A percentile compares a stretch with the other conserved stretches of the same genome.
phyloP scores from a whole-genome alignment of 352 stramenopile genomes.

The Aphanomyces cochlioides region DNA sequence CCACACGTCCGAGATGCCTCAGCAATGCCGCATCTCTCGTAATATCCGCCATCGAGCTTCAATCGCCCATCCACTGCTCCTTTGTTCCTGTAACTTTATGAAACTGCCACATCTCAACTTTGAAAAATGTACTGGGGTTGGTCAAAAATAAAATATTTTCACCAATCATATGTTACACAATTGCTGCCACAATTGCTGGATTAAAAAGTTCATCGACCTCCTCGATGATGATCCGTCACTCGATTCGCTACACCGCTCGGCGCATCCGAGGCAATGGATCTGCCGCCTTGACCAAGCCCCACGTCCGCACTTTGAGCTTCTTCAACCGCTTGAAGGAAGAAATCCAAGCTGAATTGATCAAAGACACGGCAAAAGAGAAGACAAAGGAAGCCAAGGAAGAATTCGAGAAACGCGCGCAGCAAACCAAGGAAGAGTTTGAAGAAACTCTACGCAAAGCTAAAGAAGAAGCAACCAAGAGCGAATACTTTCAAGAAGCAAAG shows the following conservation, averaged over 20 bases:
- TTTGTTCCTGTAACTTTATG: not conserved
- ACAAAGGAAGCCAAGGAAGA: slow-evolving; percentile 36
- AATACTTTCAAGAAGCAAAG: slow-evolving; percentile 44
- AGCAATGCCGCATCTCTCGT: slow-evolving; percentile 8
- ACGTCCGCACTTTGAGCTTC: slow-evolving; percentile 52
- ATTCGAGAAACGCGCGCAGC: slow-evolving; percentile 30
- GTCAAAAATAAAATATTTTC: not conserved
- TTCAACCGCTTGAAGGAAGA: slow-evolving; percentile 78
- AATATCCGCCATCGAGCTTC: slow-evolving; percentile 19
- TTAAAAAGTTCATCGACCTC: slow-evolving; percentile 1
- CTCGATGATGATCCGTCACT: slow-evolving; percentile 22
- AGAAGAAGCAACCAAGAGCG: slow-evolving; percentile 33
- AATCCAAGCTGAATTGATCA: slow-evolving; percentile 73
- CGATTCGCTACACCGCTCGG: not conserved
- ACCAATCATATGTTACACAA: slow-evolving; percentile 8
- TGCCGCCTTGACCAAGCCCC: not conserved
- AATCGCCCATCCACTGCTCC: not conserved
- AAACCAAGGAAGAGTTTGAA: slow-evolving; percentile 37
- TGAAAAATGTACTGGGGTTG: not conserved
- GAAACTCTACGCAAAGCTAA: slow-evolving; percentile 46
- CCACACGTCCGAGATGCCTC: slow-evolving; percentile 23
- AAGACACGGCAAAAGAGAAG: slow-evolving; percentile 62
- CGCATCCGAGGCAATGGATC: not conserved
- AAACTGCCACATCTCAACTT: not conserved
- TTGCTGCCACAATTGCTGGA: slow-evolving; percentile 2